Percentiles rank a stretch among this genome's conserved stretches.
These are phyloP conservation scores for Suillus subalutaceus DNA, from an alignment of 768 basidiomycete genomes.

Conservation along the genomic window DNA sequence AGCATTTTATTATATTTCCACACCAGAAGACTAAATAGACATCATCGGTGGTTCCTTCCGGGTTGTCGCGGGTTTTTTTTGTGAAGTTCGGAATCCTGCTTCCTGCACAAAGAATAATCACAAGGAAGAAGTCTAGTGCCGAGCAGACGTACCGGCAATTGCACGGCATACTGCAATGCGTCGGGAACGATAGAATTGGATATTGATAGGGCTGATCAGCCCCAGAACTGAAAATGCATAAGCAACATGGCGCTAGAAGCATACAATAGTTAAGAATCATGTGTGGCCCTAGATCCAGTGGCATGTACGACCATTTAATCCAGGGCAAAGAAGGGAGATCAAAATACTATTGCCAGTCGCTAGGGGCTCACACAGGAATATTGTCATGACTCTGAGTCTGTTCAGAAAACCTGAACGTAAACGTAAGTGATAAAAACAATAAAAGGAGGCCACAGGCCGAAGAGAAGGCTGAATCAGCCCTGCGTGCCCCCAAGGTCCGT, in stretches of 20 bases:
- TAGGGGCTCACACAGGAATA: not conserved
- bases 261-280: not conserved
- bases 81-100: not conserved
- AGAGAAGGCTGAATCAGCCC: not conserved
- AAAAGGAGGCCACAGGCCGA: not conserved
- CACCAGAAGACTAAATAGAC: not conserved
- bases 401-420: not conserved
- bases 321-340: not conserved
- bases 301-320: not conserved
- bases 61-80: too few relatives aligned
- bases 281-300: not conserved
- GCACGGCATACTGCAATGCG: not conserved
- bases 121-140: not conserved
- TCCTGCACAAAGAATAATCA: not conserved
- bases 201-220: constrained; percentile 1
- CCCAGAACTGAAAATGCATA: not conserved
- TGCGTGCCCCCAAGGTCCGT: not conserved
- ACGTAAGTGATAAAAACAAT: not conserved
- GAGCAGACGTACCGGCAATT: not conserved
- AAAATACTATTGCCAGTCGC: not conserved
- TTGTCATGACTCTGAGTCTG: not conserved
- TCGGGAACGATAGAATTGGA: not conserved
- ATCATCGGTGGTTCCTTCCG: not conserved
- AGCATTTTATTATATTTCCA: not conserved
- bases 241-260: not conserved